Evolutionary conservation across 106 monocot species (phyloP), one percentile per base, ranked within the genome.

Genomic region (Xerophyta viscosa): DNA sequence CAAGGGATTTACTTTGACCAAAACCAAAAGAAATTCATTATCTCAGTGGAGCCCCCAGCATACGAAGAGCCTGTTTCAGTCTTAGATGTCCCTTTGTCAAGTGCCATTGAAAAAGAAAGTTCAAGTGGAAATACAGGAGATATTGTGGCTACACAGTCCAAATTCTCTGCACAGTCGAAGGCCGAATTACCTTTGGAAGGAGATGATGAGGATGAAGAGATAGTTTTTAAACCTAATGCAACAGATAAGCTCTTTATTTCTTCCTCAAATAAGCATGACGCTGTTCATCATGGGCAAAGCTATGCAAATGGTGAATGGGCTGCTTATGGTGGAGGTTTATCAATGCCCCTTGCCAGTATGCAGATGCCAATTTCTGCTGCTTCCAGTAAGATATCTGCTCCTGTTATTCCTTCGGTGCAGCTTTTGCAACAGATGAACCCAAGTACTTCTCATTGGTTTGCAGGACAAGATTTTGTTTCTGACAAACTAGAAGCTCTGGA

Each of bases 191-290:
- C 24, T 56, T 15, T 51, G 10, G 85, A 79, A 57, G 70, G 41
- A 44, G 76, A 73, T 41, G 87, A 86, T 25, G 74, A 74, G 39
- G 86, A 87, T 50, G 96, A 96, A 71, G 89, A 79, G 53, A 98
- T 98, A 29, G 89, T 98, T 37, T 98, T 98, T 46, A 78, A 90
- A 54, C 96, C 96, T 54, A 50, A 75, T 25, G 26, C 54, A 43
- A 46, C 19, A 20, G 93, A 84, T 22, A 87, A 76, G 52, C 29
- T 24, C 47, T 27, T 48, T 0, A 61, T 8, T 52, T 10, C 57
- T 56, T 56, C 67, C 25, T 45, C 71, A 28, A n/a, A 54, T 56
- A 41, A 20, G 63, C 37, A 62, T 65, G 80, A 62, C 37, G 27
- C 15, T 8, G 14, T 63, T 33, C 67, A 71, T 28, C 62, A 69